A percentile compares a stretch with the other conserved stretches of the same genome.
These are phyloP conservation scores for Pharus latifolius DNA, from an alignment of 176 grass and related monocot species.

Conservation along the genomic window DNA sequence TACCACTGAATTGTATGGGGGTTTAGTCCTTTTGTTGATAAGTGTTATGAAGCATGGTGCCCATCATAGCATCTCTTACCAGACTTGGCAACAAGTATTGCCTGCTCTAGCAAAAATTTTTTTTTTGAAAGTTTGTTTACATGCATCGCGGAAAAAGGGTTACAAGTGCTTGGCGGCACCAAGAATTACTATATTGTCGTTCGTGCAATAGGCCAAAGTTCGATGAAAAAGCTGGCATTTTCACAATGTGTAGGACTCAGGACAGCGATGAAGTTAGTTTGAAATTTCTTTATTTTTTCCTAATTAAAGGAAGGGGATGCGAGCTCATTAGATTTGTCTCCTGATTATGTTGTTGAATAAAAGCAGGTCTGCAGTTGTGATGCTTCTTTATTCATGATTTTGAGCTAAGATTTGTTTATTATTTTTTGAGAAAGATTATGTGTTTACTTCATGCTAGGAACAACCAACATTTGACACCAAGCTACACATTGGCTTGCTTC, in stretches of 20 bases:
- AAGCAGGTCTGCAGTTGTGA: neutral
- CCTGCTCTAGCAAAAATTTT: slow-evolving; percentile 6
- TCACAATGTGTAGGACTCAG: too few relatives aligned
- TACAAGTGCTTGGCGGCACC: neutral
- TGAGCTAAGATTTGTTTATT: neutral
- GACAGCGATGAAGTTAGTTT: neutral
- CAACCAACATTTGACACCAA: slow-evolving; percentile 10
- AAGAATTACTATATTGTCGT: neutral
- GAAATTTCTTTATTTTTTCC: neutral
- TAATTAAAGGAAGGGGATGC: neutral
- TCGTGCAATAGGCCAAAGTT: neutral
- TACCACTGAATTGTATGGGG: slow-evolving; percentile 1
- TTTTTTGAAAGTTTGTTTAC: too few relatives aligned
- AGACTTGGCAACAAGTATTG: neutral
- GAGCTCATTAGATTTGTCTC: neutral
- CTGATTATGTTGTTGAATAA: too few relatives aligned
- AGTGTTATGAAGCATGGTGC: neutral
- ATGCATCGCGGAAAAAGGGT: neutral
- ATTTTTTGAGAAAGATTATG: neutral
- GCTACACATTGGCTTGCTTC: slow-evolving; percentile 31
- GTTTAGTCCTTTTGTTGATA: neutral
- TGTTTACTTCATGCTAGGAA: slow-evolving; percentile 29
- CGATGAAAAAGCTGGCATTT: neutral
- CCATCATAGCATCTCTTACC: neutral
- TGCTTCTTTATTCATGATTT: slow-evolving; percentile 15